Percentiles rank a stretch among this genome's conserved stretches.
These are phyloP conservation scores for Apiotrichum siamense DNA, from an alignment of 1,284 basidiomycete genomes.

Conservation along the genomic window DNA sequence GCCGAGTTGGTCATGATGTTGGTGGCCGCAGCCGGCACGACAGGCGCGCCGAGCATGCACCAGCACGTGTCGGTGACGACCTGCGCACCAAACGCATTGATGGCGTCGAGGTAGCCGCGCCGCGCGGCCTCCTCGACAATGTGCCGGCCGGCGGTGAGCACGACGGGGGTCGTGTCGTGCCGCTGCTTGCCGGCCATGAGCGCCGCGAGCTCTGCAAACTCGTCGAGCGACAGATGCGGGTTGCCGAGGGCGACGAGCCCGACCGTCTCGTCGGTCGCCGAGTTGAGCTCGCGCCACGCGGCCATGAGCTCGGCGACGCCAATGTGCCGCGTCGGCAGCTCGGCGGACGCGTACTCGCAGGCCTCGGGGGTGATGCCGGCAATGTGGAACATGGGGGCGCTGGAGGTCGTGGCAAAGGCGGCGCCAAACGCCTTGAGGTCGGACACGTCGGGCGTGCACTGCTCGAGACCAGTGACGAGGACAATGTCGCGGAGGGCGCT, in stretches of 20 bases:
- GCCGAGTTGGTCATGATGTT: conserved; percentile 8
- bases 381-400: conserved; percentile 13
- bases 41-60: conserved; percentile 10
- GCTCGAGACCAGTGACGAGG: conserved; percentile 7
- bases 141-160: conserved; percentile 6
- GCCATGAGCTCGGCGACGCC: neutral
- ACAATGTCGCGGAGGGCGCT: neutral
- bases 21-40: neutral
- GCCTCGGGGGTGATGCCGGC: conserved; percentile 12
- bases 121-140: conserved; percentile 1
- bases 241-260: conserved; percentile 13
- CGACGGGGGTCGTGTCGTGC: neutral
- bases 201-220: conserved; percentile 7
- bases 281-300: conserved; percentile 9
- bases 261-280: neutral
- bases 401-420: conserved; percentile 8
- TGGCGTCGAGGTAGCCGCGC: neutral
- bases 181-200: neutral
- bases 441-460: neutral
- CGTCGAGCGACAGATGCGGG: conserved; percentile 9
- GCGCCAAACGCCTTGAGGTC: conserved; percentile 15
- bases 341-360: neutral
- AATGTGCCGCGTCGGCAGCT: neutral
- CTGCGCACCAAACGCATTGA: conserved; percentile 5
- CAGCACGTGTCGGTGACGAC: conserved; percentile 11